Evolutionary conservation across 148 eudicot genomes (phyloP), one percentile per base, ranked within the genome.

Genomic region (Rhododendron vialii): DNA sequence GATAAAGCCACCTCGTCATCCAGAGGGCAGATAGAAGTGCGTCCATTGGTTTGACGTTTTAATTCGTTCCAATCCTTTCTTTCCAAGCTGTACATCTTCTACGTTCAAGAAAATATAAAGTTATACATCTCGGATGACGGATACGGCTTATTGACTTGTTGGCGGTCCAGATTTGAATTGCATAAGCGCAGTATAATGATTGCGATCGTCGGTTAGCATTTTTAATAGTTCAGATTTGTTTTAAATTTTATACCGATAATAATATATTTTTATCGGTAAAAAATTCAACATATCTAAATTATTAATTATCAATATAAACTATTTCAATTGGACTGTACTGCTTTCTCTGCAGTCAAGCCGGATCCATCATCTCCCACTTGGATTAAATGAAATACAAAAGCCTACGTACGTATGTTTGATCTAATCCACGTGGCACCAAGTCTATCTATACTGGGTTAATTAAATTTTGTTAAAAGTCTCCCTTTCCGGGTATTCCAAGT

Each of bases 101-200:
- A 9, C 9, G 26, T 1, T 6, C 65, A 59, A 6, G 15, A 13
- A 51, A 51, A 13, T 4, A 13, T 4, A 13, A 20, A 59, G 2
- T 0, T 1, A 22, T 20, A 6, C 24, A 59, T 38, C 5, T 3
- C 41, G 41, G 41, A 38, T 38, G 41, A 4, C 41, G 41, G 41
- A 38, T 38, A 38, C 5, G 41, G 41, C 41, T 38, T 38, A 38
- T 0, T 38, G 41, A 5, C 4, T 38, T 4, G 41, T 38, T 5
- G 0, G 5, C 0, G 0, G 41, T 38, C 0, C 5, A 38, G 0
- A 5, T 38, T 38, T 38, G 41, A 38, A 38, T 5, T 38, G 5
- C 5, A 38, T 38, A 38, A 0, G 1, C 4, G 41, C 41, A 38
- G 41, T 38, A 3, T 38, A 38, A 38, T 38, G 41, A 38, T 4